A percentile compares a stretch with the other conserved stretches of the same genome.
Evolutionary conservation across 2,329 filamentous ascomycete species (phyloP).

Genomic region (Pseudogymnoascus sp.): DNA sequence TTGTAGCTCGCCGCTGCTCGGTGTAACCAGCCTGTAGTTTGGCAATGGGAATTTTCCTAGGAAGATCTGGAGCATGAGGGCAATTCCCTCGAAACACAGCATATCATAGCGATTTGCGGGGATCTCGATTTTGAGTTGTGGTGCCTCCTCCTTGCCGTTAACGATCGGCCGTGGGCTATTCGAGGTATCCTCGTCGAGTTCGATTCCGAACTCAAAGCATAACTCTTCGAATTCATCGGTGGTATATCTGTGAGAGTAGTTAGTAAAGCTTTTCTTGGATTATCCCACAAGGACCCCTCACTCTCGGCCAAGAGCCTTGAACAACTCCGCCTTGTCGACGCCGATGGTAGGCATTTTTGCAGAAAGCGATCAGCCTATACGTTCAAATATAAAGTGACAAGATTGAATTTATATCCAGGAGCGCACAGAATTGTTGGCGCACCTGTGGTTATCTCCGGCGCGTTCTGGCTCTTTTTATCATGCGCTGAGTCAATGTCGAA

Average conservation of each 20-base stretch:
- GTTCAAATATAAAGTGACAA: background rate
- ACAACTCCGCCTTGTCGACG: slow-evolving; percentile 94
- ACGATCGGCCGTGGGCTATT: slow-evolving; percentile 56
- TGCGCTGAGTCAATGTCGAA: slow-evolving; percentile 8
- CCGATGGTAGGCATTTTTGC: slow-evolving; percentile 86
- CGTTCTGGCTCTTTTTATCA: slow-evolving; percentile 9
- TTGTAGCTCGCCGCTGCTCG: slow-evolving; percentile 64
- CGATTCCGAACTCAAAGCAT: slow-evolving; percentile 94
- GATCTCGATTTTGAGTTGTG: slow-evolving; percentile 96
- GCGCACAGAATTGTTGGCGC: slow-evolving; percentile 26
- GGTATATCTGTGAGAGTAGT: slow-evolving; percentile 55
- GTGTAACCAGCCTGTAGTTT: slow-evolving; percentile 67
- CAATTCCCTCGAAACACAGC: slow-evolving; percentile 95
- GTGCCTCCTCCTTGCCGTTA: slow-evolving; percentile 73
- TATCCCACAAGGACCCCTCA: slow-evolving; percentile 41
- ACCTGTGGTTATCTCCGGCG: slow-evolving; percentile 7
- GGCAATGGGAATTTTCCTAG: slow-evolving; percentile 66
- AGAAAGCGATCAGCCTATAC: slow-evolving; percentile 2
- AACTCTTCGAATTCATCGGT: slow-evolving; percentile 93
- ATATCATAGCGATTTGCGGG: slow-evolving; percentile 91
- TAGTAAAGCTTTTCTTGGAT: slow-evolving; percentile 20
- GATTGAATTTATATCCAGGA: background rate
- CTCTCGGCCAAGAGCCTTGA: slow-evolving; percentile 82
- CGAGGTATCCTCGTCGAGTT: slow-evolving; percentile 77
- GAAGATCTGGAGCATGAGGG: slow-evolving; percentile 94